Conservation (phyloP, 2,329 filamentous ascomycete species). For the Fusarium luffae region DNA sequence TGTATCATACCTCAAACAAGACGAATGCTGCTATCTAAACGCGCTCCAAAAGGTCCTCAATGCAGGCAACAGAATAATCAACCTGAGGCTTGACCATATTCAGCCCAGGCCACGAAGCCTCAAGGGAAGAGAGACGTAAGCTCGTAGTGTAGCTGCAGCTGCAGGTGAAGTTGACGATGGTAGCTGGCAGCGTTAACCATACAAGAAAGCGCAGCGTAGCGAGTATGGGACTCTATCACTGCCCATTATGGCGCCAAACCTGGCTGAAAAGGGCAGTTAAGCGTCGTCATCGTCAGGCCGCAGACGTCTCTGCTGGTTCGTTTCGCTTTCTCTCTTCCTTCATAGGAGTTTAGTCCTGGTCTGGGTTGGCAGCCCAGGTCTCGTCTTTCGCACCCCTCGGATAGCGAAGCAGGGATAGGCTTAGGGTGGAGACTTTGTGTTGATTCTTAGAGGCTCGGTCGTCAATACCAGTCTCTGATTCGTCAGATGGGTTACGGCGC, state of each 20-base stretch:
- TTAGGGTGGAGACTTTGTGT: slow-evolving; percentile 1
- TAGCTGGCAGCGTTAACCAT: slow-evolving; percentile 20
- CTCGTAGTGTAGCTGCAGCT: slow-evolving; percentile 29
- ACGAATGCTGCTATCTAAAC: slow-evolving; percentile 16
- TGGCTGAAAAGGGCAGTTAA: slow-evolving; percentile 42
- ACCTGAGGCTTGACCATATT: slow-evolving; percentile 42
- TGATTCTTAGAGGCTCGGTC: slow-evolving; percentile 29
- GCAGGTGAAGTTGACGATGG: slow-evolving; percentile 29
- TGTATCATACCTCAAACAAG: slow-evolving; percentile 32
- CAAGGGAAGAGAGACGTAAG: slow-evolving; percentile 39
- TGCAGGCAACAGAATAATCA: slow-evolving; percentile 36
- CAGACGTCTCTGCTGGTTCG: slow-evolving; percentile 32
- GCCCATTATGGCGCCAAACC: slow-evolving; percentile 28
- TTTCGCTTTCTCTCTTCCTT: slow-evolving; percentile 17
- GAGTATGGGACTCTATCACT: slow-evolving; percentile 33
- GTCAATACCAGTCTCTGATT: slow-evolving; percentile 17
- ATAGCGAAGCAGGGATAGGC: slow-evolving; percentile 18
- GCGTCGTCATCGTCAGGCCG: slow-evolving; percentile 50
- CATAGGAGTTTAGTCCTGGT: not conserved
- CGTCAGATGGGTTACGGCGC: slow-evolving; percentile 15
- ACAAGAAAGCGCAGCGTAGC: slow-evolving; percentile 29
- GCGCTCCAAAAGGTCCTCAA: slow-evolving; percentile 1
- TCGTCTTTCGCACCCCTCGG: slow-evolving; percentile 20
- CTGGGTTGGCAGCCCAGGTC: not conserved
- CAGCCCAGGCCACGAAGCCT: slow-evolving; percentile 44